phyloP scores from a whole-genome alignment of 306 rosid genomes.

The Citrullus amarus region DNA sequence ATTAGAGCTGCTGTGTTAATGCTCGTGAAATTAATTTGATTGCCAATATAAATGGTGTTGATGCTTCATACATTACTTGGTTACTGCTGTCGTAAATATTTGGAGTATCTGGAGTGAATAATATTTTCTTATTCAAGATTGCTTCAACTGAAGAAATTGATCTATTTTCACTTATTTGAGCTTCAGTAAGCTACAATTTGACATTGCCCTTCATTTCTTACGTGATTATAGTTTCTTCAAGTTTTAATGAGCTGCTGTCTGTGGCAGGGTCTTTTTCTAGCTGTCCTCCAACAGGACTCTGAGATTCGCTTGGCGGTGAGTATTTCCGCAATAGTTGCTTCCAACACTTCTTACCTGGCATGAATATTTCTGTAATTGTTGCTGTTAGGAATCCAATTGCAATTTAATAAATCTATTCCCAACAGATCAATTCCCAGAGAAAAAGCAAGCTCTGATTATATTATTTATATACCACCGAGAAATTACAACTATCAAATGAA shows the following conservation, averaged over 20 bases:
- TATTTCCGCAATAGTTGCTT: not conserved
- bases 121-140: not conserved
- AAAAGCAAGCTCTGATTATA: too few relatives aligned
- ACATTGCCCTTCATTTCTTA: not conserved
- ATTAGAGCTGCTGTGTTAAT: not conserved
- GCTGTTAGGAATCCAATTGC: too few relatives aligned
- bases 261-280: conserved; percentile 72
- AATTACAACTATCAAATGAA: too few relatives aligned
- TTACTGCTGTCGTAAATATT: not conserved
- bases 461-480: too few relatives aligned
- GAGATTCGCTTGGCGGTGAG: conserved; percentile 83
- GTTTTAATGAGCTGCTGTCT: not conserved
- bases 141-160: not conserved
- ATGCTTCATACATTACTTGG: not conserved
- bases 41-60: not conserved
- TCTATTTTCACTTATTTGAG: not conserved
- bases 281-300: conserved; percentile 64
- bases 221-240: not conserved
- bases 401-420: too few relatives aligned
- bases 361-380: too few relatives aligned
- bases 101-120: not conserved
- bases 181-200: not conserved
- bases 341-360: not conserved
- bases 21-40: not conserved
- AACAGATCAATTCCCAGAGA: too few relatives aligned